Conservation (phyloP, 352 stramenopile genomes). For the Globisporangium echinulatum region DNA sequence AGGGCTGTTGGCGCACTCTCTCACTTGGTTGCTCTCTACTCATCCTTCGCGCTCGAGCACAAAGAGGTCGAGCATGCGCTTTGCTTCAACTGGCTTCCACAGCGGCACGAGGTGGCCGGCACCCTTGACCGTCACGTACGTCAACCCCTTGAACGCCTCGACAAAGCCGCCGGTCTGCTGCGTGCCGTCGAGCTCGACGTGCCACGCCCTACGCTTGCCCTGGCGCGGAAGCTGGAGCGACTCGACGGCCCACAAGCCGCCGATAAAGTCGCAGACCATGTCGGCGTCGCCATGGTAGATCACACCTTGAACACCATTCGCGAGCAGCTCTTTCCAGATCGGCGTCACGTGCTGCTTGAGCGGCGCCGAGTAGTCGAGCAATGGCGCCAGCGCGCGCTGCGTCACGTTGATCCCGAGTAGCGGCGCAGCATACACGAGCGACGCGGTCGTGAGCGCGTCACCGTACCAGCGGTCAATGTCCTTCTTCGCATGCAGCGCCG, state of each 20-base stretch:
- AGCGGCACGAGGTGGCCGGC: constrained; percentile 87
- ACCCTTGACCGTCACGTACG: constrained; percentile 89
- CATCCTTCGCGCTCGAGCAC: constrained; percentile 31
- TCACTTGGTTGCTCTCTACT: background rate
- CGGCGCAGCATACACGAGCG: constrained; percentile 23
- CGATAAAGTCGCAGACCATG: constrained; percentile 62
- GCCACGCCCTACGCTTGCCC: constrained; percentile 36
- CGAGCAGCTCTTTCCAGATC: constrained; percentile 53
- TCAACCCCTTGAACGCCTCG: constrained; percentile 74
- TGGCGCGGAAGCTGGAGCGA: constrained; percentile 43
- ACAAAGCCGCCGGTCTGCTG: constrained; percentile 81
- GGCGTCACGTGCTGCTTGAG: constrained; percentile 42
- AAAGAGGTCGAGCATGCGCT: constrained; percentile 68
- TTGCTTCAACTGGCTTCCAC: constrained; percentile 65
- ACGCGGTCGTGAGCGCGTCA: constrained; percentile 39
- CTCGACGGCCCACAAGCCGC: constrained; percentile 63
- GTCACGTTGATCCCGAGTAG: constrained; percentile 29
- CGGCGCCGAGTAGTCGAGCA: constrained; percentile 47
- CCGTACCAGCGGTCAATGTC: constrained; percentile 35
- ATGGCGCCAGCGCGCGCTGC: constrained; percentile 23
- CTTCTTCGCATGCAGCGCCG: constrained; percentile 69
- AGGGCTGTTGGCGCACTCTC: background rate
- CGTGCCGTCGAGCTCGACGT: constrained; percentile 19
- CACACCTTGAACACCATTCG: constrained; percentile 33
- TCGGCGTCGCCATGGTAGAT: constrained; percentile 77